These are phyloP conservation scores for Talaromyces islandicus DNA, from an alignment of 2,329 filamentous ascomycete genomes.

Conservation along the genomic window DNA sequence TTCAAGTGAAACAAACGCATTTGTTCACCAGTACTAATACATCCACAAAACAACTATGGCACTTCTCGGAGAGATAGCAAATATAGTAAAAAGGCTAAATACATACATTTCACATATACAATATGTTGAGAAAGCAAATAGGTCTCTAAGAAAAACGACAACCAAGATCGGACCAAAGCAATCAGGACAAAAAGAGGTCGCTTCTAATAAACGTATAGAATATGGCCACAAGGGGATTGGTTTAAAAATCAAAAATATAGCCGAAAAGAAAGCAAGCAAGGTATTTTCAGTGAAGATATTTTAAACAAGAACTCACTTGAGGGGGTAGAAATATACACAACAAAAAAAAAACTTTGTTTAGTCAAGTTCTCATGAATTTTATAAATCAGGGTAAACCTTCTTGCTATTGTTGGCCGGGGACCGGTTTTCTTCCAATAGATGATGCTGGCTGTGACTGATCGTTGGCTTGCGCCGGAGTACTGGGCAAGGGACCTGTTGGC, in stretches of 20 bases:
- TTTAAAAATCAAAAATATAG: neutral
- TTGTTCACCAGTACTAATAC: neutral
- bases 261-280: neutral
- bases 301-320: neutral
- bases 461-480: constrained; percentile 13
- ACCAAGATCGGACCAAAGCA: neutral
- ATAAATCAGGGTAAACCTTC: neutral
- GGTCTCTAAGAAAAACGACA: neutral
- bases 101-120: constrained; percentile 2
- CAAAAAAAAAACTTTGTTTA: neutral
- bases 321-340: neutral
- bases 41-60: neutral
- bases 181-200: neutral
- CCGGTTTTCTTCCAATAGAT: constrained; percentile 50
- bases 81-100: neutral
- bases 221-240: neutral
- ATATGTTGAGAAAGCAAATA: neutral
- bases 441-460: constrained; percentile 27
- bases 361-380: neutral
- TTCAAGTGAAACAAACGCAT: neutral
- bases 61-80: neutral
- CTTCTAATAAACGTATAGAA: neutral
- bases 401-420: constrained; percentile 45
- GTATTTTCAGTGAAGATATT: neutral
- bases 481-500: constrained; percentile 9